A percentile compares a stretch with the other conserved stretches of the same genome.
These are phyloP conservation scores for Colletotrichum sp. DNA, from an alignment of 2,329 filamentous ascomycete genomes.

Conservation along the genomic window DNA sequence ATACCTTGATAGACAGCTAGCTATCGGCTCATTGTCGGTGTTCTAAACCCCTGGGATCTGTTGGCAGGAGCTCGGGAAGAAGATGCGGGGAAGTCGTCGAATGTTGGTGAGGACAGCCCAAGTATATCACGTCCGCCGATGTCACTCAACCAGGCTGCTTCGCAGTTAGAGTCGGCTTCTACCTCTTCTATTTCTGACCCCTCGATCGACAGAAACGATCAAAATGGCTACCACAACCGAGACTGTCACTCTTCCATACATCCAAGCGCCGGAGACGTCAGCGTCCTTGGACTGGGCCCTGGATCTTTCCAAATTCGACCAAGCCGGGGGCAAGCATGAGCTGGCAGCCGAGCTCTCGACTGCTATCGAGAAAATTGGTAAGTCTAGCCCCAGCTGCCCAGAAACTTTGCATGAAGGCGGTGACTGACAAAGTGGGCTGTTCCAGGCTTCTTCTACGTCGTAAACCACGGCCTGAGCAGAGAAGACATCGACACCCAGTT, in stretches of 20 bases:
- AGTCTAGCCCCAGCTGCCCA: accelerated
- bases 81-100: not conserved
- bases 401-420: accelerated
- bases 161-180: not conserved
- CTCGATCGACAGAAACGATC: not conserved
- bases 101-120: not conserved
- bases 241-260: not conserved
- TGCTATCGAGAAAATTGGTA: not conserved
- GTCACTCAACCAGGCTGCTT: not conserved
- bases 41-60: accelerated
- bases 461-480: constrained; percentile 64
- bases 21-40: not conserved
- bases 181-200: accelerated
- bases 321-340: not conserved
- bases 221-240: not conserved
- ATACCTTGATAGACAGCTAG: accelerated
- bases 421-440: not conserved
- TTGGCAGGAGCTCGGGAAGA: accelerated
- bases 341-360: not conserved
- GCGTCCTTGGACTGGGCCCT: not conserved
- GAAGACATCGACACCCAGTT: constrained; percentile 64
- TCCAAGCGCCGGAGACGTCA: not conserved
- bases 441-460: constrained; percentile 55
- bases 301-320: not conserved
- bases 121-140: not conserved